Percentiles rank a stretch among this genome's conserved stretches.
Evolutionary conservation across 148 eudicot species (phyloP).

Genomic region (Chenopodium album): DNA sequence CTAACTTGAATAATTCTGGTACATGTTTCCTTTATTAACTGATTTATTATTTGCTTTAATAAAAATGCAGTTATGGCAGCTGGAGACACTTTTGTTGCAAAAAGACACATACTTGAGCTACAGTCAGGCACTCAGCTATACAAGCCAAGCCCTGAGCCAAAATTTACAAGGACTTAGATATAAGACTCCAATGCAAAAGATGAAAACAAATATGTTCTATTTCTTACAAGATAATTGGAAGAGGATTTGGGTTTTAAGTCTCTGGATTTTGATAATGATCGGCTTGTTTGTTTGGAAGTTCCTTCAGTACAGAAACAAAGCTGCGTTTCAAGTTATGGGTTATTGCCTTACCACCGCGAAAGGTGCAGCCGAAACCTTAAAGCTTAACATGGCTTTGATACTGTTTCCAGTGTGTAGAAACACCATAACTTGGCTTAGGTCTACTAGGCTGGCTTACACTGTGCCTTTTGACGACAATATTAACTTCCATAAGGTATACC

Average conservation of each 20-base stretch:
- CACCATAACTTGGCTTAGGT: conserved; percentile 91
- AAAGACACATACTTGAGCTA: conserved; percentile 90
- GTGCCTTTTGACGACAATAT: conserved; percentile 94
- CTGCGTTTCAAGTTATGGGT: conserved; percentile 83
- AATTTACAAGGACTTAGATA: conserved; percentile 79
- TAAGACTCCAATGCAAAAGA: conserved; percentile 49
- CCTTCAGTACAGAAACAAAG: conserved; percentile 69
- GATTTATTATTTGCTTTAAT: conserved; percentile 21
- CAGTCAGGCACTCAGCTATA: conserved; percentile 94
- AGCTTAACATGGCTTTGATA: conserved; percentile 88
- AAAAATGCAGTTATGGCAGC: conserved; percentile 85
- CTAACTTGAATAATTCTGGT: conserved; percentile 2
- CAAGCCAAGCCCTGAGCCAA: conserved; percentile 92
- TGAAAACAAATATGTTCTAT: conserved; percentile 51
- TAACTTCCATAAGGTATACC: conserved; percentile 92
- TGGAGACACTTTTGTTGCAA: conserved; percentile 90
- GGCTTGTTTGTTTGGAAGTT: conserved; percentile 86
- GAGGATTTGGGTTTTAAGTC: conserved; percentile 72
- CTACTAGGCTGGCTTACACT: conserved; percentile 63
- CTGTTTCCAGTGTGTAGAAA: conserved; percentile 95
- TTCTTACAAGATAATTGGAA: conserved; percentile 81
- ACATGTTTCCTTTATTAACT: conserved; percentile 3
- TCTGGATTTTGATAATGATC: conserved; percentile 78
- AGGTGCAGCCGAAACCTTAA: conserved; percentile 95
- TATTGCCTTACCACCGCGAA: conserved; percentile 91